A percentile compares a stretch with the other conserved stretches of the same genome.
These are phyloP conservation scores for Thinopyrum elongatum DNA, from an alignment of 176 grass and related monocot species.

Conservation along the genomic window DNA sequence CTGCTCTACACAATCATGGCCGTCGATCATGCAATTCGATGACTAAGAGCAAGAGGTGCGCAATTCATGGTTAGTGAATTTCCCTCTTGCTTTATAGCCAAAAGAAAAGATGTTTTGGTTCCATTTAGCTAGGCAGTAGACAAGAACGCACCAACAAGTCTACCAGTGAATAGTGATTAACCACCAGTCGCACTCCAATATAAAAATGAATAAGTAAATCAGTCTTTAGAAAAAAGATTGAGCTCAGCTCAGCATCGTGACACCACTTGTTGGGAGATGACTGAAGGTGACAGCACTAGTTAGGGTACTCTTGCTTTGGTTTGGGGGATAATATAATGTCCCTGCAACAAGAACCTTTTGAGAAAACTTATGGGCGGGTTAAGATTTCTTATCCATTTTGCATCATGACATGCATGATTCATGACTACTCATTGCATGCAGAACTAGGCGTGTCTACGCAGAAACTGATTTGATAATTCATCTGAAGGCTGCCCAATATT, in stretches of 20 bases:
- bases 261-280: conserved; percentile 15
- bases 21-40: conserved; percentile 28
- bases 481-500: background rate
- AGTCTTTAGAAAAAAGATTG: background rate
- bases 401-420: background rate
- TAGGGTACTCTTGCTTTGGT: background rate
- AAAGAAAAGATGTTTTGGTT: background rate
- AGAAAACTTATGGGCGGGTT: background rate
- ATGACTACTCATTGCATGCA: conserved; percentile 5
- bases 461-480: no score
- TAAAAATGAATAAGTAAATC: background rate
- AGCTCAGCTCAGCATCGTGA: background rate
- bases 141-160: background rate
- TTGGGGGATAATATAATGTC: conserved; percentile 14
- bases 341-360: conserved; percentile 22
- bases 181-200: background rate
- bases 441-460: background rate
- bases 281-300: conserved; percentile 13
- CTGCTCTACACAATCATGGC: background rate
- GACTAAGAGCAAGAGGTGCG: background rate
- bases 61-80: background rate
- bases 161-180: background rate
- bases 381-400: background rate
- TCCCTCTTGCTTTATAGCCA: background rate
- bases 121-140: background rate